phyloP scores from a whole-genome alignment of 495 filamentous ascomycete species.

The Aspergillus haitiensis region DNA sequence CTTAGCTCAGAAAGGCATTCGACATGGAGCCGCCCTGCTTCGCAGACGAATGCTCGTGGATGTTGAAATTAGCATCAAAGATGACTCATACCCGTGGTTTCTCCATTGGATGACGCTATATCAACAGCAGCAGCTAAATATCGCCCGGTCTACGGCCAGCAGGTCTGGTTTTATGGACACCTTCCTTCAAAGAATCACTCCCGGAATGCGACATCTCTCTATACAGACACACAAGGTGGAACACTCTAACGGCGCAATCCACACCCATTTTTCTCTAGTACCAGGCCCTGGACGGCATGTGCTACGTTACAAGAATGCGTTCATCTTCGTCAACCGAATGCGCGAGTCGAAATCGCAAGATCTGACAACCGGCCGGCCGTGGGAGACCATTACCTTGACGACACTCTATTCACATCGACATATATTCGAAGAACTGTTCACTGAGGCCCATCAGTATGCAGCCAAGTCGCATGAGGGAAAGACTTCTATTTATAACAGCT shows the following conservation, averaged over 20 bases:
- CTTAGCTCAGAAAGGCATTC: slow-evolving; percentile 69
- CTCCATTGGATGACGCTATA: slow-evolving; percentile 90
- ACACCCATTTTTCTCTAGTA: slow-evolving; percentile 82
- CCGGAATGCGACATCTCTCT: slow-evolving; percentile 64
- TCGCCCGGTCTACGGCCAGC: slow-evolving; percentile 38
- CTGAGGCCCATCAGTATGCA: slow-evolving; percentile 78
- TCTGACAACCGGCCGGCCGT: slow-evolving; percentile 77
- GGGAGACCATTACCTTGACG: slow-evolving; percentile 91
- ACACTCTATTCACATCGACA: slow-evolving; percentile 85
- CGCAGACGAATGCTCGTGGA: slow-evolving; percentile 88
- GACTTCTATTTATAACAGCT: slow-evolving; percentile 84
- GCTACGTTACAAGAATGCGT: slow-evolving; percentile 79
- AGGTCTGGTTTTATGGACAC: slow-evolving; percentile 50
- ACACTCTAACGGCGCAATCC: slow-evolving; percentile 61
- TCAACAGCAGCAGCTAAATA: slow-evolving; percentile 56
- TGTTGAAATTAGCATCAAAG: slow-evolving; percentile 89
- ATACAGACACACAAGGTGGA: slow-evolving; percentile 64
- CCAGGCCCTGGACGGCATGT: slow-evolving; percentile 88
- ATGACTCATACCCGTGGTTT: slow-evolving; percentile 92
- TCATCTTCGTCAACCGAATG: slow-evolving; percentile 81
- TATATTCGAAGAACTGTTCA: slow-evolving; percentile 82
- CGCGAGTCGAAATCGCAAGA: slow-evolving; percentile 72
- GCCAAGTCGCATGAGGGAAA: slow-evolving; percentile 82
- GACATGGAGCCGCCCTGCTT: slow-evolving; percentile 66
- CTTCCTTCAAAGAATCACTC: slow-evolving; percentile 59